Conservation (phyloP, 495 filamentous ascomycete species). For the Aspergillus biplanus region DNA sequence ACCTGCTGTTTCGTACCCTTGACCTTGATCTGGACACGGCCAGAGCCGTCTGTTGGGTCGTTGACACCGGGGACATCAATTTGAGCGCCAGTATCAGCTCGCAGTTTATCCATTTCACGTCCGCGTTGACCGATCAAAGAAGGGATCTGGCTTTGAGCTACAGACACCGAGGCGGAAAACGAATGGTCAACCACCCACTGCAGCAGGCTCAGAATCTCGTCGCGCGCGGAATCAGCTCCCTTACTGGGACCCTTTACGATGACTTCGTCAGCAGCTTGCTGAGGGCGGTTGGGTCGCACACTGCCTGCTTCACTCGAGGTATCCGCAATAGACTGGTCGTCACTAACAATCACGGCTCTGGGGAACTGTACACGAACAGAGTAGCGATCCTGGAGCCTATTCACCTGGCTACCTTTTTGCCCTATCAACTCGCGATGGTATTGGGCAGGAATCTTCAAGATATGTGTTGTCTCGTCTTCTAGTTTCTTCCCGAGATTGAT, state of each 20-base stretch:
- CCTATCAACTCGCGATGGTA: conserved; percentile 80
- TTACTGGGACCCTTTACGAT: conserved; percentile 86
- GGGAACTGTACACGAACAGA: conserved; percentile 94
- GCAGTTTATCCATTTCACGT: conserved; percentile 85
- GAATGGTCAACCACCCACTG: conserved; percentile 89
- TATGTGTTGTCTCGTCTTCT: conserved; percentile 84
- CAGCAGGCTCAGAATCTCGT: conserved; percentile 82
- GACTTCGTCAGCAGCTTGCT: conserved; percentile 87
- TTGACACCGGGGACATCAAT: conserved; percentile 82
- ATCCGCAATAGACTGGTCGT: conserved; percentile 71
- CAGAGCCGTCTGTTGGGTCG: conserved; percentile 61
- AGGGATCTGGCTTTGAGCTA: conserved; percentile 85
- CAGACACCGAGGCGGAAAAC: conserved; percentile 73
- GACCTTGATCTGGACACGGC: conserved; percentile 79
- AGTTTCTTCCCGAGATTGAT: conserved; percentile 73
- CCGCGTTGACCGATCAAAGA: conserved; percentile 89
- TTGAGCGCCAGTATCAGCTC: conserved; percentile 77
- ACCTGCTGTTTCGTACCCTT: conserved; percentile 91
- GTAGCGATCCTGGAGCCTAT: conserved; percentile 79
- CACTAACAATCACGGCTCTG: conserved; percentile 63
- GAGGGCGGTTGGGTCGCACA: conserved; percentile 59
- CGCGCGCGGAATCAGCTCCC: conserved; percentile 86
- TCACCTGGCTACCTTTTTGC: conserved; percentile 65
- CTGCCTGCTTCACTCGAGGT: conserved; percentile 69
- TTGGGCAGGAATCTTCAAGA: conserved; percentile 85